A percentile compares a stretch with the other conserved stretches of the same genome.
These are phyloP conservation scores for Hypoxylon sp. DNA, from an alignment of 2,329 filamentous ascomycete genomes.

Conservation along the genomic window DNA sequence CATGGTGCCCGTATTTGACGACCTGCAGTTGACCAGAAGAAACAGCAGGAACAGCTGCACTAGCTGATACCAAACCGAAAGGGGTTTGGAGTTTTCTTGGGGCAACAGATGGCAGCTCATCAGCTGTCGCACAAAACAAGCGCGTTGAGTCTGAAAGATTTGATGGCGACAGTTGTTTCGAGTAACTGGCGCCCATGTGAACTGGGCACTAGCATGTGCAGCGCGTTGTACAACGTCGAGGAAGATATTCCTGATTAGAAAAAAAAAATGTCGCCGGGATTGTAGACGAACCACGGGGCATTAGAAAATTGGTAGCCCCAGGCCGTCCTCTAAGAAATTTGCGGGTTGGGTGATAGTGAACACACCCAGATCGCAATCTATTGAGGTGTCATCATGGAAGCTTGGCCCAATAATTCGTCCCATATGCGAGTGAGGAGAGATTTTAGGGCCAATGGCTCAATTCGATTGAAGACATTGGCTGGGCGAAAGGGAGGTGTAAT, in stretches of 20 bases:
- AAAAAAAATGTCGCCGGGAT: conserved; percentile 19
- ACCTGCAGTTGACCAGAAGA: conserved; percentile 43
- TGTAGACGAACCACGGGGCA: conserved; percentile 31
- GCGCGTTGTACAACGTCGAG: conserved; percentile 29
- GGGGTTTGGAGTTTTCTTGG: conserved; percentile 30
- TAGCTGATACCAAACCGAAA: conserved; percentile 36
- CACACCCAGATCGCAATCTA: conserved; percentile 34
- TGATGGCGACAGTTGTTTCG: conserved; percentile 37
- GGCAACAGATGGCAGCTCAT: conserved; percentile 32
- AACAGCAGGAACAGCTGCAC: conserved; percentile 38
- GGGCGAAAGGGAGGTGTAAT: conserved; percentile 30
- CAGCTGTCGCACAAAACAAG: conserved; percentile 34
- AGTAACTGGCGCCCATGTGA: conserved; percentile 37
- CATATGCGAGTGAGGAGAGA: conserved; percentile 27
- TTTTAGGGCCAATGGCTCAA: conserved; percentile 23
- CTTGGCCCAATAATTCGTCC: conserved; percentile 31
- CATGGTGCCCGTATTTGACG: conserved; percentile 41
- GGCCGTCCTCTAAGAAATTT: conserved; percentile 15
- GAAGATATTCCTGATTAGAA: conserved; percentile 24
- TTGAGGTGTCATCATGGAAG: conserved; percentile 18
- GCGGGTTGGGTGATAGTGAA: conserved; percentile 28
- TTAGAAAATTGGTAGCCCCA: conserved; percentile 26
- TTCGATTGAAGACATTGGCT: conserved; percentile 23
- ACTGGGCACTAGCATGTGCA: conserved; percentile 28
- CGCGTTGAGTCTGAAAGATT: conserved; percentile 30